Base-by-base conservation (phyloP, 768 basidiomycete species). In the Panus rudis region DNA sequence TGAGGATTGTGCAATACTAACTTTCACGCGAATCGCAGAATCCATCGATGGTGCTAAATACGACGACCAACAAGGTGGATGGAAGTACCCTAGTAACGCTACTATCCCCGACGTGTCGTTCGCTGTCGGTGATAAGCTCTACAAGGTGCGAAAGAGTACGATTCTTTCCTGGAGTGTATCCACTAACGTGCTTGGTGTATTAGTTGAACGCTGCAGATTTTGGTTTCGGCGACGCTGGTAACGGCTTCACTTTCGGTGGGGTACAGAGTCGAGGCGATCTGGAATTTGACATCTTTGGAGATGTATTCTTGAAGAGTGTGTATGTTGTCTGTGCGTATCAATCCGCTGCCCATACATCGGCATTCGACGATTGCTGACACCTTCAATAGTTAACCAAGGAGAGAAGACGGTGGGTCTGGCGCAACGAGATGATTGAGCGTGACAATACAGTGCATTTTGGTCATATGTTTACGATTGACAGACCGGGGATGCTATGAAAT, bases 31-130 rank as follows among this genome's bases (percentile, higher is more conserved):
- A 44, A 16, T 35, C 21, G 52, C 58, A 55, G 57, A 48, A 35
- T 41, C 51, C 12, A 66, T 69, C 49, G 44, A 60, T 12, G 67
- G 67, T 33, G 63, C 67, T 10, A 54, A 43, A 32, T 60, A 59
- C 45, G 61, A 61, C 56, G 51, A 61, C 42, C 32, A 53, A 37
- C 60, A 62, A 32, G 67, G 67, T 47, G 67, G 67, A 23, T 69
- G 61, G 59, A 58, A 63, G 41, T 64, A 59, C 48, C 65, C 67
- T 21, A 32, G 54, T 8, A 39, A 57, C 33, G 57, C 63, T n/a
- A 45, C 43, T 27, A 43, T 66, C 27, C 64, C 64, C 4, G 53
- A 55, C 19, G 41, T 67, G 33, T 47, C 53, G 38, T 60, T 68
- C 46, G 63, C 64, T 7, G 55, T 65, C 43, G 66, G 66, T 14